Conservation (phyloP, 495 filamentous ascomycete species). For the Tuber calosporum region DNA sequence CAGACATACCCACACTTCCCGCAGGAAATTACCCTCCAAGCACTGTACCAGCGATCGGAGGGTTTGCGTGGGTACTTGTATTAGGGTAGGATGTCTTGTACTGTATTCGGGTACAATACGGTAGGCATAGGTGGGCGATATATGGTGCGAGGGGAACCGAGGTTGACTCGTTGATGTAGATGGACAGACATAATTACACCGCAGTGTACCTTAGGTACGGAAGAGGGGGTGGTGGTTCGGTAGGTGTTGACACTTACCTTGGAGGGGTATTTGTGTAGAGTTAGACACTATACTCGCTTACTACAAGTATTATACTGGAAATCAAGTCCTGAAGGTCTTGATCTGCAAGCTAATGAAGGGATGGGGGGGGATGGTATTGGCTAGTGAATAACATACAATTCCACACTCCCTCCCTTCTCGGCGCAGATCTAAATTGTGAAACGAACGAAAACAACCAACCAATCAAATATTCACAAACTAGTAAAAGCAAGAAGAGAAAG, state of each 20-base stretch:
- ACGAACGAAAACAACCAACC: neutral
- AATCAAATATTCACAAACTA: neutral
- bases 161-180: neutral
- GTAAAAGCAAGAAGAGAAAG: no score
- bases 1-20: neutral
- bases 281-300: neutral
- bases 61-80: neutral
- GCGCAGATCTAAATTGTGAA: no score
- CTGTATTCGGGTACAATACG: neutral
- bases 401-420: no score
- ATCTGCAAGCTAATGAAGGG: neutral
- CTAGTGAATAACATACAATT: neutral
- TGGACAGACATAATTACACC: neutral
- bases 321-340: neutral
- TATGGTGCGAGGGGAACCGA: neutral
- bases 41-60: neutral
- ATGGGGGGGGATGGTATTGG: neutral
- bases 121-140: neutral
- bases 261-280: neutral
- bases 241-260: neutral
- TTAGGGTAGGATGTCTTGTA: neutral
- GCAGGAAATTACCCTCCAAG: neutral
- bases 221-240: neutral
- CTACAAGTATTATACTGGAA: neutral
- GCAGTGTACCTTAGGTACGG: neutral